Conservation (phyloP, 345 rosid species). For the Heritiera fomes region DNA sequence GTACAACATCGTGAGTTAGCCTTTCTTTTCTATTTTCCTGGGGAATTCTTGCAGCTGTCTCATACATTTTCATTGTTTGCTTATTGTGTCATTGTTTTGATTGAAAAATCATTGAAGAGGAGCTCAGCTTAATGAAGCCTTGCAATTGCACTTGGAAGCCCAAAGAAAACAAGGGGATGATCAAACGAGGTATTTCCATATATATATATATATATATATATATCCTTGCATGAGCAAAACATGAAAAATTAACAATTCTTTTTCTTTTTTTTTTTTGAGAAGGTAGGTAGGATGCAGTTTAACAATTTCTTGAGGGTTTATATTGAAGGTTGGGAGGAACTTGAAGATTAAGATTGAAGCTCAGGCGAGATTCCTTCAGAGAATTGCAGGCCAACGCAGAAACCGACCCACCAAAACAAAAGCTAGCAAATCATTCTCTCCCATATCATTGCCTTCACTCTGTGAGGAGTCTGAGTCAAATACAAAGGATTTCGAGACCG, state of each 20-base stretch:
- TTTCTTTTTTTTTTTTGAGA: neutral
- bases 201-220: neutral
- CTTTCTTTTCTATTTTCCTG: neutral
- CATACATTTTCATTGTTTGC: neutral
- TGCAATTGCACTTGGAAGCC: slow-evolving; percentile 47
- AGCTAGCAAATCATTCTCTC: slow-evolving; percentile 30
- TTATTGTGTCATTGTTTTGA: neutral
- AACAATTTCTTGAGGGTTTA: neutral
- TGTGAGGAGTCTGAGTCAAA: slow-evolving; percentile 54
- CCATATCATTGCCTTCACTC: slow-evolving; percentile 45
- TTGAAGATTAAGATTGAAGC: slow-evolving; percentile 59
- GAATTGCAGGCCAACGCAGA: slow-evolving; percentile 36
- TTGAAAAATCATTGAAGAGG: slow-evolving; percentile 31
- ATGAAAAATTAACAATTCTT: neutral
- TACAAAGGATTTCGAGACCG: slow-evolving; percentile 39
- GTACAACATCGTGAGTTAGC: slow-evolving; percentile 43
- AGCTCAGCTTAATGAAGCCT: slow-evolving; percentile 55
- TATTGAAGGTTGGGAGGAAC: slow-evolving; percentile 45
- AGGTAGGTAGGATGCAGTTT: neutral
- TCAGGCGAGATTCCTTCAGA: slow-evolving; percentile 52
- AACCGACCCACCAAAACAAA: slow-evolving; percentile 21
- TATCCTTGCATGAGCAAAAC: neutral
- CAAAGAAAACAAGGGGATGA: slow-evolving; percentile 40
- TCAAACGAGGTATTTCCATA: slow-evolving; percentile 42
- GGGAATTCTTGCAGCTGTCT: neutral